These are phyloP conservation scores for Echium plantagineum DNA, from an alignment of 257 asterid genomes.

Conservation along the genomic window DNA sequence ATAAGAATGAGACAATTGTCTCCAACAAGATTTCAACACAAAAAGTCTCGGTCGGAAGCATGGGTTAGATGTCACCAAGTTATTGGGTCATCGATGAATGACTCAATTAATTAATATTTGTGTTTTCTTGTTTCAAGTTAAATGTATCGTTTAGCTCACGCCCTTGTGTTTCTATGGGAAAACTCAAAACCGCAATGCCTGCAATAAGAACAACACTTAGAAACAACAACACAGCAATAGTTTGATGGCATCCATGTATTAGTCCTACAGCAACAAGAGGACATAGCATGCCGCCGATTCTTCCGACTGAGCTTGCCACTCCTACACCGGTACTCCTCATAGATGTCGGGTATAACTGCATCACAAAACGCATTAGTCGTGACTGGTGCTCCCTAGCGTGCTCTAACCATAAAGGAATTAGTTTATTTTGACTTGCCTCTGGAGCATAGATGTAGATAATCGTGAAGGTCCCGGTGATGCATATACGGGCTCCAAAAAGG, in stretches of 20 bases:
- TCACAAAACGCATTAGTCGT: background rate
- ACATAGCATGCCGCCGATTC: slow-evolving; percentile 56
- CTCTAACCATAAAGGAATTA: too few relatives aligned
- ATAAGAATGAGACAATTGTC: too few relatives aligned
- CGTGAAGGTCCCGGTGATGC: slow-evolving; percentile 48
- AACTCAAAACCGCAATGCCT: slow-evolving; percentile 36
- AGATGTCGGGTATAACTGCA: slow-evolving; percentile 53
- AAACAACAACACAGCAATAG: slow-evolving; percentile 37
- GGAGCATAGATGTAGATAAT: slow-evolving; percentile 56
- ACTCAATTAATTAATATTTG: background rate
- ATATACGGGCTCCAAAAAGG: slow-evolving; percentile 51
- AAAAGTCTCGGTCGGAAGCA: too few relatives aligned
- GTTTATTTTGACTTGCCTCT: slow-evolving; percentile 30
- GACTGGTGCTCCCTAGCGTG: too few relatives aligned
- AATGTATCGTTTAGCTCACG: slow-evolving; percentile 31
- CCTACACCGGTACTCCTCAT: slow-evolving; percentile 55
- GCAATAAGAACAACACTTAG: slow-evolving; percentile 32
- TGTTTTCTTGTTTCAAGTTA: background rate
- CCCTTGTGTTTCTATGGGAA: slow-evolving; percentile 54
- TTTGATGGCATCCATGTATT: slow-evolving; percentile 52
- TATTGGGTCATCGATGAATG: too few relatives aligned
- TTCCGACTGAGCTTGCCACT: slow-evolving; percentile 50
- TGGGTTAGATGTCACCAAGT: too few relatives aligned
- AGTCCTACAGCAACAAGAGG: slow-evolving; percentile 56
- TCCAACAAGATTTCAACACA: too few relatives aligned